Conservation (phyloP, 371 early-diverging fungal genomes). For the Mucor ambiguus region DNA sequence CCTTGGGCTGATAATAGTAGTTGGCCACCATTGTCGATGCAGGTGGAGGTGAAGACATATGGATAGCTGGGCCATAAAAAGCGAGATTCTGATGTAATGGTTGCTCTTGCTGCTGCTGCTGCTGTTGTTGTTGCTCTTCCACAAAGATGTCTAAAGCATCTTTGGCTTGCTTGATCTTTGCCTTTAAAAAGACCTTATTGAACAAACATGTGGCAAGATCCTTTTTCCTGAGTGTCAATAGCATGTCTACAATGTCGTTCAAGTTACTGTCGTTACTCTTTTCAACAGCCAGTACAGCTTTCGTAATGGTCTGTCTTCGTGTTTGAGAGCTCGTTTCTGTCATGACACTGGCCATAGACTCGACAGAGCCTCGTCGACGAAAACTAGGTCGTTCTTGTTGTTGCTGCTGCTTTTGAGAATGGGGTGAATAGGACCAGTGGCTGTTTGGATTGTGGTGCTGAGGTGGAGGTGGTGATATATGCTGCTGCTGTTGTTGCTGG, state of each 20-base stretch:
- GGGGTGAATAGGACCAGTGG: background rate
- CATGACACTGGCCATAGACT: constrained; percentile 35
- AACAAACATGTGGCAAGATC: constrained; percentile 53
- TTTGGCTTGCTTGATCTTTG: constrained; percentile 43
- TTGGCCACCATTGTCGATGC: background rate
- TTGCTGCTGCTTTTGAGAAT: background rate
- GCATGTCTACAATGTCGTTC: constrained; percentile 50
- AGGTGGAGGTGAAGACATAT: background rate
- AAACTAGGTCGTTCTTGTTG: constrained; percentile 23
- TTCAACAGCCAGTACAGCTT: constrained; percentile 16
- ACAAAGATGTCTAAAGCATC: constrained; percentile 44
- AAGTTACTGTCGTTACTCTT: constrained; percentile 15
- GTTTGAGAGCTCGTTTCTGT: constrained; percentile 33
- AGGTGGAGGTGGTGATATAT: background rate
- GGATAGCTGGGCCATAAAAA: background rate
- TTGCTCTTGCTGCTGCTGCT: background rate
- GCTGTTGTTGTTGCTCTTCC: constrained; percentile 28
- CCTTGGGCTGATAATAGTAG: background rate
- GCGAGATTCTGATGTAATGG: background rate
- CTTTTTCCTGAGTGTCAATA: constrained; percentile 48
- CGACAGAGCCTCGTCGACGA: constrained; percentile 38
- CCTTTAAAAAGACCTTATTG: constrained; percentile 43
- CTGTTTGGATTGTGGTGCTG: background rate
- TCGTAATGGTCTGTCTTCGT: constrained; percentile 21
- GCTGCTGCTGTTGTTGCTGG: background rate